phyloP scores from a whole-genome alignment of 2,329 filamentous ascomycete species.

The Mycosphaerella sp. region DNA sequence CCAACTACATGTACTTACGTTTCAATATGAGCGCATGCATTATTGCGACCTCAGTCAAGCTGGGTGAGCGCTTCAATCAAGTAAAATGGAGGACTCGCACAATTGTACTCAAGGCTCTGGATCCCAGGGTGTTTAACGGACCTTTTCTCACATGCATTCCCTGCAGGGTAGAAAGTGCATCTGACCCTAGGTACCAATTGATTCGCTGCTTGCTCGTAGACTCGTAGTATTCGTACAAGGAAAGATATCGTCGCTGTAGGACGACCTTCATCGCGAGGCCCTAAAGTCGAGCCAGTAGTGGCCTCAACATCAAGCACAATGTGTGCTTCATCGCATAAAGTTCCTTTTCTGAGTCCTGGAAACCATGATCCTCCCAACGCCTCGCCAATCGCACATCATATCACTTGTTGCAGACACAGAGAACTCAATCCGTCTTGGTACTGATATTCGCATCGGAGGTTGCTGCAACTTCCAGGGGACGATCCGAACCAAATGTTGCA shows the following conservation, averaged over 20 bases:
- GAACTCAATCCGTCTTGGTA: neutral
- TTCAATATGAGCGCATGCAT: neutral
- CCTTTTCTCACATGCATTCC: neutral
- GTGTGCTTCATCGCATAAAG: too few species aligned
- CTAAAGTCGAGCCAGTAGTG: neutral
- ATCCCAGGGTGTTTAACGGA: neutral
- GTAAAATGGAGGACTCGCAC: neutral
- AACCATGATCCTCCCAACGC: slow-evolving; percentile 2
- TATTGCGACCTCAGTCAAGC: neutral
- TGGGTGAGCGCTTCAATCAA: neutral
- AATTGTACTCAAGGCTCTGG: neutral
- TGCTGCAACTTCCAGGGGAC: neutral
- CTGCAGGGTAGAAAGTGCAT: neutral
- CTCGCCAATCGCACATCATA: neutral
- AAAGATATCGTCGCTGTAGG: neutral
- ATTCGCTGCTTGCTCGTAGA: neutral
- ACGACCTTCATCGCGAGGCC: neutral
- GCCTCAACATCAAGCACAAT: neutral
- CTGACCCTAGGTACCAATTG: neutral
- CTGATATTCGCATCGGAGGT: neutral
- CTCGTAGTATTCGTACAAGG: neutral
- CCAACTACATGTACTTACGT: too few species aligned
- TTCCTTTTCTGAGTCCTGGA: neutral
- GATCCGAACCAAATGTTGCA: slow-evolving; percentile 11
- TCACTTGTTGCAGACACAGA: neutral